Conservation (phyloP, 148 eudicot genomes). For the Spergularia bocconei region DNA sequence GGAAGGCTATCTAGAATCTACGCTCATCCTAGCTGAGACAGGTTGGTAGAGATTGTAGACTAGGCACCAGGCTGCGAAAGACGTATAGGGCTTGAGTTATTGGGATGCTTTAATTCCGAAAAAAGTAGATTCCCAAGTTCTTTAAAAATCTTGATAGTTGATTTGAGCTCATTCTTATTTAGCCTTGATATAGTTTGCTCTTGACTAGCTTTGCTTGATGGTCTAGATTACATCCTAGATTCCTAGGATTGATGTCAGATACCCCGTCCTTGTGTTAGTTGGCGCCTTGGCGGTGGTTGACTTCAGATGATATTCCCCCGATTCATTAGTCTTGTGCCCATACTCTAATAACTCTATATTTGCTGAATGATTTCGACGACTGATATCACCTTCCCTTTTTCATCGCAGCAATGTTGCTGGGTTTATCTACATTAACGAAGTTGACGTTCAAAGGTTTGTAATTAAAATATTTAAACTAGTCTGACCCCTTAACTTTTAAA, state of each 20-base stretch:
- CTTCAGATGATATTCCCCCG: not conserved
- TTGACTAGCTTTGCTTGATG: too few relatives aligned
- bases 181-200: too few relatives aligned
- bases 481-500: not conserved
- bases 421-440: slow-evolving; percentile 75
- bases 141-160: too few relatives aligned
- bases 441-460: slow-evolving; percentile 70
- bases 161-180: too few relatives aligned
- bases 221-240: too few relatives aligned
- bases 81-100: too few relatives aligned
- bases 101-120: too few relatives aligned
- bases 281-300: not conserved
- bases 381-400: slow-evolving; percentile 11
- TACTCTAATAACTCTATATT: not conserved
- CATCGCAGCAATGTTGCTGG: slow-evolving; percentile 87
- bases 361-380: not conserved
- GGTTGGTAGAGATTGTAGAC: too few relatives aligned
- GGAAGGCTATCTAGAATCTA: not conserved
- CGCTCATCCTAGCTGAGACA: too few relatives aligned
- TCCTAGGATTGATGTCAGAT: too few relatives aligned
- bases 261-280: not conserved
- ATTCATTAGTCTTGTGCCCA: not conserved
- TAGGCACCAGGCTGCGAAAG: too few relatives aligned
- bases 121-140: too few relatives aligned
- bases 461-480: slow-evolving; percentile 2